Conservation (phyloP, 2,329 filamentous ascomycete genomes). For the Pezicula neosporulosa region DNA sequence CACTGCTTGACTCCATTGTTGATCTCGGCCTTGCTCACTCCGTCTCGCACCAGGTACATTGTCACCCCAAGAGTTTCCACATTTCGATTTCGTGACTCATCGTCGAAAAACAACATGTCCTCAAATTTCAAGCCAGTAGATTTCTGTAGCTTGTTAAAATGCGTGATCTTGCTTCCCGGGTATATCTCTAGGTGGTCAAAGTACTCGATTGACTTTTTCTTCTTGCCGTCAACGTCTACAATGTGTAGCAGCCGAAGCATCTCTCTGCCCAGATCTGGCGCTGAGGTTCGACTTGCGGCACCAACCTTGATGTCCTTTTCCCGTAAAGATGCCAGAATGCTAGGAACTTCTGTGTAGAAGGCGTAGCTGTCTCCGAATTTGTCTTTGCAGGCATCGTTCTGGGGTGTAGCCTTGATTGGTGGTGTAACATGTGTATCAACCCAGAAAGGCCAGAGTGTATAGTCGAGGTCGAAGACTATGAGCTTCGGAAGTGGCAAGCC, state of each 20-base stretch:
- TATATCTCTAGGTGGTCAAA: conserved; percentile 66
- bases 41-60: conserved; percentile 79
- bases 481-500: conserved; percentile 45
- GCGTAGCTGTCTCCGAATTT: conserved; percentile 61
- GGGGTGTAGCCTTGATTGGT: conserved; percentile 55
- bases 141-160: conserved; percentile 73
- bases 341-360: conserved; percentile 69
- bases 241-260: conserved; percentile 73
- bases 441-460: conserved; percentile 99
- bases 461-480: conserved; percentile 93
- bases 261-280: conserved; percentile 76
- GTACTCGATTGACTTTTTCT: conserved; percentile 47
- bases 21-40: conserved; percentile 72
- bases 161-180: conserved; percentile 78
- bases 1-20: conserved; percentile 78
- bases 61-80: conserved; percentile 76
- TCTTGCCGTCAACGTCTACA: conserved; percentile 28
- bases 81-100: conserved; percentile 82
- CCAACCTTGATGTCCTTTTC: conserved; percentile 51
- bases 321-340: conserved; percentile 55
- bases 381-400: conserved; percentile 44
- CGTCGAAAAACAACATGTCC: conserved; percentile 96
- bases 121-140: conserved; percentile 68
- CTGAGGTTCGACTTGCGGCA: conserved; percentile 76
- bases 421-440: conserved; percentile 86